phyloP scores from a whole-genome alignment of 345 rosid species.

The Theobroma cacao region DNA sequence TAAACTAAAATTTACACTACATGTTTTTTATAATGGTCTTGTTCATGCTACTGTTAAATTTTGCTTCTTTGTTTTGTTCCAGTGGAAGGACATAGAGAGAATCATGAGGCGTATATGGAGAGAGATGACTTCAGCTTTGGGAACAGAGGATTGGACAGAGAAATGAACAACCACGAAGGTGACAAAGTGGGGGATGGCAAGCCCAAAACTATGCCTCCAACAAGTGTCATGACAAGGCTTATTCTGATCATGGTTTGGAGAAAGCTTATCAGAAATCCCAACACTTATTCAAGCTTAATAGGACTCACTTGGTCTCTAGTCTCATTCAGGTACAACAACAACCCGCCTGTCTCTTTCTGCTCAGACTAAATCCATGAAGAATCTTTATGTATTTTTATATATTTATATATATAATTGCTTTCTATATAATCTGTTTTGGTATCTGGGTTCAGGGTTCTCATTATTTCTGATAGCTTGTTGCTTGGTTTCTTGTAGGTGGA shows the following conservation, averaged over 20 bases:
- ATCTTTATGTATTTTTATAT: not conserved
- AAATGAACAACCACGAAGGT: conserved; percentile 42
- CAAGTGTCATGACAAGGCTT: conserved; percentile 98
- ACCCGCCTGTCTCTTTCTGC: not conserved
- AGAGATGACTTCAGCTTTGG: conserved; percentile 83
- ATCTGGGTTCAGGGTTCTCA: conserved; percentile 5
- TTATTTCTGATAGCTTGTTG: not conserved
- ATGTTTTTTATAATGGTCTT: too few relatives aligned
- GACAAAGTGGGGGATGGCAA: conserved; percentile 52
- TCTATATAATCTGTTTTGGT: not conserved
- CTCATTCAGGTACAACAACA: conserved; percentile 61
- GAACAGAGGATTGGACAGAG: conserved; percentile 53
- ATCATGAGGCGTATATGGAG: conserved; percentile 54
- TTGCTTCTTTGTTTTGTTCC: conserved; percentile 16
- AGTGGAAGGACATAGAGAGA: conserved; percentile 41
- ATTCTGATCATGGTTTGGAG: conserved; percentile 99
- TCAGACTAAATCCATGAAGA: conserved; percentile 4
- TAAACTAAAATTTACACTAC: too few relatives aligned
- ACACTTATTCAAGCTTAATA: conserved; percentile 91
- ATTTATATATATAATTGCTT: not conserved
- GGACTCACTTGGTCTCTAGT: conserved; percentile 93
- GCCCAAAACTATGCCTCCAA: conserved; percentile 83
- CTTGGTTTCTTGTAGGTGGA: conserved; percentile 60
- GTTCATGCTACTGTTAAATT: too few relatives aligned
- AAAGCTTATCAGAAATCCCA: conserved; percentile 96